phyloP scores from a whole-genome alignment of 1,139 yeast genomes.

The Debaryomycetaceae sp. region DNA sequence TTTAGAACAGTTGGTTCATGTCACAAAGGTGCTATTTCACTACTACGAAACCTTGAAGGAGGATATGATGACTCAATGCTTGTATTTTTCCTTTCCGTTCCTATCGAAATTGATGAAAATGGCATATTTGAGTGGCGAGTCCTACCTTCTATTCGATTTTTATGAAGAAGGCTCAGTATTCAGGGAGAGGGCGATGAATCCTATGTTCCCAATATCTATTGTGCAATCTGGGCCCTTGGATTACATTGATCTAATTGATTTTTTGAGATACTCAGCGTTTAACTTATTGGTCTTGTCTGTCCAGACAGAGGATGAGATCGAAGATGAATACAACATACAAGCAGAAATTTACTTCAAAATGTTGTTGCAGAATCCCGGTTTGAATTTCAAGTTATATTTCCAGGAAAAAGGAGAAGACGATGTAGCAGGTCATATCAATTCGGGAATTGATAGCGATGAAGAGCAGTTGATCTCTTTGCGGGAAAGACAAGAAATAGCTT shows the following conservation, averaged over 20 bases:
- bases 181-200: constrained; percentile 11
- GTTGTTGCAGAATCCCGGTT: constrained; percentile 24
- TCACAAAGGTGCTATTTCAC: constrained; percentile 1
- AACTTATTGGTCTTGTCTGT: constrained; percentile 23
- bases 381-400: constrained; percentile 7
- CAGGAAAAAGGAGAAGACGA: background rate
- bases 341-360: constrained; percentile 29
- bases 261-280: constrained; percentile 30
- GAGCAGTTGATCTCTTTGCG: constrained; percentile 5
- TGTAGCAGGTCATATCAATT: background rate
- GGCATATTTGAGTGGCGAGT: constrained; percentile 23
- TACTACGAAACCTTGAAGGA: constrained; percentile 5
- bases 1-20: background rate
- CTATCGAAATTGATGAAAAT: constrained; percentile 20
- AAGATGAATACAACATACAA: constrained; percentile 10
- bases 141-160: constrained; percentile 17
- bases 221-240: constrained; percentile 14
- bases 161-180: constrained; percentile 5
- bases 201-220: constrained; percentile 21
- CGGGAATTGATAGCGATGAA: constrained; percentile 1
- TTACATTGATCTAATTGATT: constrained; percentile 21
- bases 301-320: constrained; percentile 4
- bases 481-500: constrained; percentile 34
- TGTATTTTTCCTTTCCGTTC: constrained; percentile 13
- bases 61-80: constrained; percentile 3